A percentile compares a stretch with the other conserved stretches of the same genome.
Conservation (phyloP, 2,329 filamentous ascomycete genomes). For the Cordyceps farinosa region DNA sequence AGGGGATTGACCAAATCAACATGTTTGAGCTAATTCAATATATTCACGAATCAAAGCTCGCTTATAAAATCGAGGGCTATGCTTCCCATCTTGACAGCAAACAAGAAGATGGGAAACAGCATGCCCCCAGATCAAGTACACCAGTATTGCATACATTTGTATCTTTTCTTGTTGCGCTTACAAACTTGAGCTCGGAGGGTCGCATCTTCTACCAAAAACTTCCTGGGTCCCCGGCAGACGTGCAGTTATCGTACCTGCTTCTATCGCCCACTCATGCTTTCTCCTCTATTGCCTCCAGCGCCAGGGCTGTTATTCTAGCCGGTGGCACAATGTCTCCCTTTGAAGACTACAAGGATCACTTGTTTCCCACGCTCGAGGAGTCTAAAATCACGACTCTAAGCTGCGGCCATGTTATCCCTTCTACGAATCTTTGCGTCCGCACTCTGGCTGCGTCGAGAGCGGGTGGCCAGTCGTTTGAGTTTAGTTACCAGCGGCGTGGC, state of each 20-base stretch:
- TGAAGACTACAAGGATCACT: conserved; percentile 78
- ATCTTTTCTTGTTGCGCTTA: conserved; percentile 72
- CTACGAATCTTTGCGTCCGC: conserved; percentile 74
- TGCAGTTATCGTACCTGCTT: conserved; percentile 77
- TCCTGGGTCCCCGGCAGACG: conserved; percentile 36
- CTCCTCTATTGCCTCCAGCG: conserved; percentile 77
- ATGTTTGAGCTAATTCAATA: conserved; percentile 85
- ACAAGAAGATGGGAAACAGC: conserved; percentile 31
- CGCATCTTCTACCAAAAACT: conserved; percentile 61
- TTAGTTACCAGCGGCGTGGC: conserved; percentile 76
- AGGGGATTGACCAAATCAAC: conserved; percentile 93
- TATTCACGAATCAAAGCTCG: conserved; percentile 86
- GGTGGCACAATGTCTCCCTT: conserved; percentile 98
- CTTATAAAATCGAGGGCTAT: conserved; percentile 92
- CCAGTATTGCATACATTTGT: conserved; percentile 54
- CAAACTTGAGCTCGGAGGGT: conserved; percentile 74
- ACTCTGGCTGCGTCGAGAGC: conserved; percentile 53
- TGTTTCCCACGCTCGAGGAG: conserved; percentile 71
- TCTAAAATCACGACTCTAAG: conserved; percentile 74
- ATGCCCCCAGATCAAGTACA: conserved; percentile 29
- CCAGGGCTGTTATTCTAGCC: conserved; percentile 82
- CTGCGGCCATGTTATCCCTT: conserved; percentile 90
- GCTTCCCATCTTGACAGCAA: conserved; percentile 57
- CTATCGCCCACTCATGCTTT: conserved; percentile 91
- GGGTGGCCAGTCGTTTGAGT: conserved; percentile 63